Conservation (phyloP, 2,329 filamentous ascomycete species). For the Pestalotiopsis fici region DNA sequence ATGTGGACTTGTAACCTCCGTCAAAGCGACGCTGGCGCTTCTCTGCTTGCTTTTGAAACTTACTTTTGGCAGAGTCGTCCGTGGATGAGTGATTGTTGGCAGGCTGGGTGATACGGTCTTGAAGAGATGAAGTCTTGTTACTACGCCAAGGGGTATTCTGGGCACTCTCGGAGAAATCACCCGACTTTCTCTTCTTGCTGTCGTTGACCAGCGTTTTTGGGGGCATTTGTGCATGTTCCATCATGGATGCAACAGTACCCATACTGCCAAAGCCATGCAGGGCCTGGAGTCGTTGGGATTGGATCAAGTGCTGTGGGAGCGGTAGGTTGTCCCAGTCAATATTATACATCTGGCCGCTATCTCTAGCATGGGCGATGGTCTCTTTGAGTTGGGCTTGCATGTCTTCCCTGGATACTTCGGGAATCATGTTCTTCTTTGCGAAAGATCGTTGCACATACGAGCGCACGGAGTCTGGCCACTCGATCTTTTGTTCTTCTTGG, state of each 20-base stretch:
- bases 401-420: constrained; percentile 64
- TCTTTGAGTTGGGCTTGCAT: constrained; percentile 84
- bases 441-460: constrained; percentile 90
- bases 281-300: constrained; percentile 63
- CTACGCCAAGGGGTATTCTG: constrained; percentile 68
- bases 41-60: constrained; percentile 85
- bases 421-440: constrained; percentile 68
- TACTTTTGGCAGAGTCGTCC: constrained; percentile 66
- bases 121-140: constrained; percentile 61
- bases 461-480: constrained; percentile 82
- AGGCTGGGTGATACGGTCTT: constrained; percentile 73
- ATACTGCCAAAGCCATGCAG: constrained; percentile 36
- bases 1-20: constrained; percentile 58
- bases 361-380: constrained; percentile 81
- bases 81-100: constrained; percentile 47
- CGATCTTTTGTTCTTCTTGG: constrained; percentile 58
- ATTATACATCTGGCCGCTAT: constrained; percentile 68
- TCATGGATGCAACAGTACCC: background rate
- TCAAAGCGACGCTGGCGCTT: constrained; percentile 89
- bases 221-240: constrained; percentile 11
- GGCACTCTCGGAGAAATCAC: constrained; percentile 57
- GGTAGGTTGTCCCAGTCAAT: constrained; percentile 84
- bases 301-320: constrained; percentile 82
- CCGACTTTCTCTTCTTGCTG: constrained; percentile 82
- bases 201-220: constrained; percentile 20